Evolutionary conservation across 2,329 filamentous ascomycete genomes (phyloP).

Genomic region (Aureobasidium sp.): DNA sequence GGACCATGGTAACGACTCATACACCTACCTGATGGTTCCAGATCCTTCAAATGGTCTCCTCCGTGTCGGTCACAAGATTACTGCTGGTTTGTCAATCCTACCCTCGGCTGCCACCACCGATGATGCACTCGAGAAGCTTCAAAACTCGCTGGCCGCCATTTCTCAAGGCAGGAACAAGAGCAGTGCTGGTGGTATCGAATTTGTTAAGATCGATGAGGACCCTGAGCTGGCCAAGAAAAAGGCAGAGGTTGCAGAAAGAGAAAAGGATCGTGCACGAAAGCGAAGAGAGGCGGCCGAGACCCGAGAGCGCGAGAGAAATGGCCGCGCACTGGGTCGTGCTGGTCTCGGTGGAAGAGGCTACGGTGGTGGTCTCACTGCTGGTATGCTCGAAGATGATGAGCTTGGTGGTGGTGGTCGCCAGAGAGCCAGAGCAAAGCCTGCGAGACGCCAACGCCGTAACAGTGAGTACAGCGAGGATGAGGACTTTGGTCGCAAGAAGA

Average conservation of each 20-base stretch:
- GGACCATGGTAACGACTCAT: conserved; percentile 60
- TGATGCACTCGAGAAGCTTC: conserved; percentile 60
- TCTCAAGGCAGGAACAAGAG: conserved; percentile 47
- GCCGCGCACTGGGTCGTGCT: conserved; percentile 41
- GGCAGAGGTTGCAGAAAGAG: conserved; percentile 67
- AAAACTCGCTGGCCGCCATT: conserved; percentile 57
- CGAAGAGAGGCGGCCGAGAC: conserved; percentile 60
- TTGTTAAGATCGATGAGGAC: conserved; percentile 63
- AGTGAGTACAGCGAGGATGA: conserved; percentile 61
- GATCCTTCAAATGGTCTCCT: conserved; percentile 60
- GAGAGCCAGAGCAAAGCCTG: conserved; percentile 17
- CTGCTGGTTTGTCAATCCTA: conserved; percentile 60
- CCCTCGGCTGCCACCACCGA: conserved; percentile 62
- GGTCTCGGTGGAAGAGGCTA: conserved; percentile 39
- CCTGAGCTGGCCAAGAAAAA: conserved; percentile 67
- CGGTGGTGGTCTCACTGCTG: conserved; percentile 55
- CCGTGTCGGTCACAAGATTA: conserved; percentile 67
- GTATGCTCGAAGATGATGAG: conserved; percentile 60
- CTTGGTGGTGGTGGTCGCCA: conserved; percentile 24
- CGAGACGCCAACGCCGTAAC: conserved; percentile 31
- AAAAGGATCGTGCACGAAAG: conserved; percentile 58
- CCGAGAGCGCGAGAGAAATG: conserved; percentile 52
- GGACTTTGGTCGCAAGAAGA: conserved; percentile 61
- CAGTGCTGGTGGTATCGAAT: conserved; percentile 49
- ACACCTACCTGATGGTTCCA: conserved; percentile 68